Evolutionary conservation across 2,329 filamentous ascomycete species (phyloP), one percentile per base, ranked within the genome.

Genomic region (Clarireedia hainanense): DNA sequence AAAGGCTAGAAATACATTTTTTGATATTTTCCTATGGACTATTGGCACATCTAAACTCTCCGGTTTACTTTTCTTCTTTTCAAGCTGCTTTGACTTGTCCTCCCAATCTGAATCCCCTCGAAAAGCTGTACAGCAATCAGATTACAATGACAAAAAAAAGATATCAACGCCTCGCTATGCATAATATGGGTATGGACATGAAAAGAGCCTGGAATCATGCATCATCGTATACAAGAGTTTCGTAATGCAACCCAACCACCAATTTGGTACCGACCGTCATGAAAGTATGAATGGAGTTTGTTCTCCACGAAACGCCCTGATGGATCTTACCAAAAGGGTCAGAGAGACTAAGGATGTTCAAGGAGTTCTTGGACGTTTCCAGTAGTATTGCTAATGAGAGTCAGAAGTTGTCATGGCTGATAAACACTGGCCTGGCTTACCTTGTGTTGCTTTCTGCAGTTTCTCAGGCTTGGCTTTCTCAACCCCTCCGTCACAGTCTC

Each of bases 371-470:
- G 82, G 82, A 51, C 77, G 75, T 73, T 85, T 85, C 83, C 83
- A 85, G 69, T 83, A 86, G 65, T 86, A 86, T 83, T 86, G 83
- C 82, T 49, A 23, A 46, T 39, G 47, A 30, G 23, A 47, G 36
- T 60, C 30, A 56, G 23, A 30, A 6, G 9, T n/a, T 6, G 37
- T 47, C 54, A 47, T 45, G 51, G 56, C 36, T 37, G 23, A 48
- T 36, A 34, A 47, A 50, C 24, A 20, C 27, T 30, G 51, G 30
- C 59, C 15, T 5, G 37, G 71, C 76, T 68, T 80, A 97, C 92
- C 89, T 97, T 97, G 73, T 99, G 94, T 69, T 94, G 89, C 75
- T 96, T 97, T 67, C 94, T 82, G 68, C 94, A 96, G 67, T 85
- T 86, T 63, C 94, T 80, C 66, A 99, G 75, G 65, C 90, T 94